Evolutionary conservation across 495 filamentous ascomycete genomes (phyloP).

Genomic region (Xylaria acuta): DNA sequence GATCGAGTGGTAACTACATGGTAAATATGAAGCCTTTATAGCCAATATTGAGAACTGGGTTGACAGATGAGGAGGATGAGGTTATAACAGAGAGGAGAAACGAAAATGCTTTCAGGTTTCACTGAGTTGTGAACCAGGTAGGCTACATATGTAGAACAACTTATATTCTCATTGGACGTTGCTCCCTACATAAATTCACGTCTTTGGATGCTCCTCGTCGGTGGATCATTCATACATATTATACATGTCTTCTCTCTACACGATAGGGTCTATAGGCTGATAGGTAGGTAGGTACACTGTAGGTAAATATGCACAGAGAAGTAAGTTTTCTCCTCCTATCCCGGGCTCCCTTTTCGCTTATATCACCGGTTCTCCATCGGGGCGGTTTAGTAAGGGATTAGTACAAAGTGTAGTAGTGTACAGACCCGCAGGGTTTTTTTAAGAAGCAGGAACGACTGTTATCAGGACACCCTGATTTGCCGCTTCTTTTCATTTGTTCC

Average conservation of each 20-base stretch:
- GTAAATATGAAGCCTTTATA: neutral
- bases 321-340: neutral
- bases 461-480: neutral
- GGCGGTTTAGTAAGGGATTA: neutral
- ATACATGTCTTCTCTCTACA: slow-evolving; percentile 25
- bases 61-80: neutral
- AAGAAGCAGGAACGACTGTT: neutral
- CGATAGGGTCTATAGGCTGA: neutral
- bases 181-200: neutral
- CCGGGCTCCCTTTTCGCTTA: neutral
- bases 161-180: slow-evolving; percentile 5
- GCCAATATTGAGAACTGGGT: neutral
- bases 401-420: slow-evolving; percentile 19
- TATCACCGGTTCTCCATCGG: neutral
- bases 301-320: slow-evolving; percentile 15
- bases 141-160: neutral
- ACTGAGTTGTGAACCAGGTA: neutral
- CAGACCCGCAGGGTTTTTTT: neutral
- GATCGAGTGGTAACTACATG: neutral
- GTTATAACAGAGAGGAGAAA: neutral
- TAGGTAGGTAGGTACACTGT: slow-evolving; percentile 22
- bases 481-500: slow-evolving; percentile 6
- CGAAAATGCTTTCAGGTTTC: neutral
- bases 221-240: slow-evolving; percentile 22
- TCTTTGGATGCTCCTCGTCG: neutral